Base-by-base conservation (phyloP, 164 flowering plant genomes). In the Amborella trichopoda region DNA sequence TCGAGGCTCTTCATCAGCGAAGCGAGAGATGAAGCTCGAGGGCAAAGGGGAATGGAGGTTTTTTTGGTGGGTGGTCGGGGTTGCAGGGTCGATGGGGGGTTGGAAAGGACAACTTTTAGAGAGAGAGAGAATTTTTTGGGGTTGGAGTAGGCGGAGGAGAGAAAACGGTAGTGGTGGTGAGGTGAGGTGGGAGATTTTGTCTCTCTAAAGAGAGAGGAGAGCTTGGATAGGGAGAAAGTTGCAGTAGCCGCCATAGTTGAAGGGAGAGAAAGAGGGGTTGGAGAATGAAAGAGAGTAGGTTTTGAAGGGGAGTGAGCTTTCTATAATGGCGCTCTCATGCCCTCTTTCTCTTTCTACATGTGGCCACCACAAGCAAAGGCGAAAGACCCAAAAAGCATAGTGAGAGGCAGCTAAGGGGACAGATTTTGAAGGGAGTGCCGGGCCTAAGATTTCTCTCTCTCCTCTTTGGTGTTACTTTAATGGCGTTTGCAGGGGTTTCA, bases 1-100 rank as follows among this genome's bases (percentile, higher is more conserved):
- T 18, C 84, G 45, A 9, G 81, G 80, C 51, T 75, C 68, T 4
- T 75, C 73, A 21, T 73, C 10, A 37, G 41, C 41, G 41, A 37
- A 37, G 41, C 41, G 41, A 14, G 41, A 37, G n/a, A 5, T 18
- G 41, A 37, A 37, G 41, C 6, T 18, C 41, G 58, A 28, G 65
- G 49, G 26, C 58, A 19, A n/a, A n/a, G n/a, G n/a, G n/a, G n/a
- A n/a, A n/a, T n/a, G n/a, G n/a, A n/a, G n/a, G n/a, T n/a, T 13
- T 20, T 16, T 6, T 28, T 13, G 50, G 22, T 24, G 50, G 56
- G 23, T 23, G 25, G 49, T 4, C 32, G 28, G 8, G 22, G 33
- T 21, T 25, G 54, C 3, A 33, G 28, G 13, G 46, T 49, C 23
- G 33, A 50, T 24, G 25, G 37, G 46, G 64, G 22, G 16, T 52